Percentiles rank a stretch among this genome's conserved stretches.
These are phyloP conservation scores for Camellia granthamiana DNA, from an alignment of 148 eudicot genomes.

Conservation along the genomic window DNA sequence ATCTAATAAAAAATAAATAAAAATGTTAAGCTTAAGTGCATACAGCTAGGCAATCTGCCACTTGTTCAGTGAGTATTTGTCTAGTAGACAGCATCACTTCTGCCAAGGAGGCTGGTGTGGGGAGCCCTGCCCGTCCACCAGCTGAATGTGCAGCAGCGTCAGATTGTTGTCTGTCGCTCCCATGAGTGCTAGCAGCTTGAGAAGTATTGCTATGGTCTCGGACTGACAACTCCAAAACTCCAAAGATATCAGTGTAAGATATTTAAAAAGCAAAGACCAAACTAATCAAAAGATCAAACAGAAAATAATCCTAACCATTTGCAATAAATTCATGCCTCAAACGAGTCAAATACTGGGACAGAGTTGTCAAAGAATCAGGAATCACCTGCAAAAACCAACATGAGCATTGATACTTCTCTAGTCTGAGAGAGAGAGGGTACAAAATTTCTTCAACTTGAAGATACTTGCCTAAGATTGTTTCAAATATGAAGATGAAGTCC, in stretches of 20 bases:
- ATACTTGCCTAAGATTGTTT: neutral
- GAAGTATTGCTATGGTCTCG: constrained; percentile 31
- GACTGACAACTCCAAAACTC: constrained; percentile 24
- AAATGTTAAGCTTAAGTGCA: constrained; percentile 1
- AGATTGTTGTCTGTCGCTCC: constrained; percentile 30
- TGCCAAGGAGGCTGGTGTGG: constrained; percentile 46
- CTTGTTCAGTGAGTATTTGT: constrained; percentile 38
- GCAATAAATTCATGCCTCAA: constrained; percentile 64
- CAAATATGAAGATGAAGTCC: neutral
- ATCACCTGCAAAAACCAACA: constrained; percentile 51
- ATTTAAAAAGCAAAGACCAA: neutral
- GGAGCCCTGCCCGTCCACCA: constrained; percentile 31
- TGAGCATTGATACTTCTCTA: neutral
- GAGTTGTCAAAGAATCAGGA: constrained; percentile 81
- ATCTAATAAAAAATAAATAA: neutral
- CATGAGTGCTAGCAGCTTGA: constrained; percentile 35
- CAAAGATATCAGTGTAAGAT: neutral
- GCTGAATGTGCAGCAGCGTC: constrained; percentile 34
- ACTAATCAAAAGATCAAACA: neutral
- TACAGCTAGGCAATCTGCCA: constrained; percentile 40
- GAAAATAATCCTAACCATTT: constrained; percentile 40
- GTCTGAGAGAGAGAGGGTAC: neutral
- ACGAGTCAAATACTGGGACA: constrained; percentile 64
- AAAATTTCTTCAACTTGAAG: constrained; percentile 1
- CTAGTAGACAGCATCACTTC: constrained; percentile 43